Base-by-base conservation (phyloP, 805 yeast genomes). In the Ogataea trehalophila region DNA sequence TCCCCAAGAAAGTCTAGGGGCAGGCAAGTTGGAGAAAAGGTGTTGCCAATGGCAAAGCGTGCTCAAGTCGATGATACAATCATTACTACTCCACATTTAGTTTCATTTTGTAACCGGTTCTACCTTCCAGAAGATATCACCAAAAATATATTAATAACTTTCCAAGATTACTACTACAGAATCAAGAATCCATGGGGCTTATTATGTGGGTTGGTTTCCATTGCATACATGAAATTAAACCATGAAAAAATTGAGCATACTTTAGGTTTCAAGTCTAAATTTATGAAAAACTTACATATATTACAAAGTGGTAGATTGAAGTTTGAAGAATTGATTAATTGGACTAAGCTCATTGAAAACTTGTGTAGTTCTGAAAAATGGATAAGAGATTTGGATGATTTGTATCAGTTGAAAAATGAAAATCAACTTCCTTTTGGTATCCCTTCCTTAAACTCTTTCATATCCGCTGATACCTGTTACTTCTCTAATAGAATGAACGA, bases 151-250 rank as follows among this genome's bases (percentile, higher is more conserved):
- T 49, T 83, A 9, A 74, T 72, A 37, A 74, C 81, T 1, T 84
- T 75, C 53, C 65, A 72, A 37, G 62, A 69, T 4, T 78, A 79
- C 56, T 71, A 74, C 41, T 72, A 74, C 39, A 78, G 79, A 52
- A 74, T 83, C 37, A 75, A 75, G 34, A 80, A 77, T 48, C 83
- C 82, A 37, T 85, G 90, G 89, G 79, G 81, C 7, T 61, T 85
- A 20, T 77, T 85, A 3, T 81, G 87, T 60, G 91, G 91, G 0
- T 59, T 85, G 51, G 72, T 84, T 0, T 70, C 83, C 34, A 75
- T 83, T 17, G 81, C 83, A 14, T 80, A 79, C 46, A 67, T 72
- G 17, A 70, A 81, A 15, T 70, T 84, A 33, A 80, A 81, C 60
- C 73, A 75, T 47, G 69, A 69, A 20, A 59, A 70, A 33, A 61